phyloP scores from a whole-genome alignment of 768 basidiomycete species.

The Rhizopogon vinicolor region DNA sequence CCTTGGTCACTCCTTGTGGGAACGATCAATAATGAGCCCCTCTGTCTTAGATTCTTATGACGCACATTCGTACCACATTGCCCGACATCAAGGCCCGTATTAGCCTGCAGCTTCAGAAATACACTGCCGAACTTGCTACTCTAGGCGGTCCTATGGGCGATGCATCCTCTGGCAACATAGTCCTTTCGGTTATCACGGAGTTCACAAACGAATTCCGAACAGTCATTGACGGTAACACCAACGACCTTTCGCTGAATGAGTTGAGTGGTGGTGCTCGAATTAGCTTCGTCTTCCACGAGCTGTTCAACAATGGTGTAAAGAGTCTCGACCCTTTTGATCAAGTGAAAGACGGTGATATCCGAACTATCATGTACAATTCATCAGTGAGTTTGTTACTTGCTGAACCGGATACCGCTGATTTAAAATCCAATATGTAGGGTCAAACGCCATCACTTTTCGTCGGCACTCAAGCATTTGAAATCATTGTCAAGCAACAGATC shows the following conservation, averaged over 20 bases:
- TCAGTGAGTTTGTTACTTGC: conserved; percentile 56
- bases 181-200: conserved; percentile 96
- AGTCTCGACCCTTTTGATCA: conserved; percentile 98
- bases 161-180: conserved; percentile 81
- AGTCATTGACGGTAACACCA: conserved; percentile 95
- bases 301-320: conserved; percentile 96
- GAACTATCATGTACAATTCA: conserved; percentile 95
- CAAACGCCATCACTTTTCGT: conserved; percentile 96
- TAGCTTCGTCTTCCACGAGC: conserved; percentile 97
- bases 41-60: conserved; percentile 83
- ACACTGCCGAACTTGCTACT: conserved; percentile 71
- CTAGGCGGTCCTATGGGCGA: conserved; percentile 90
- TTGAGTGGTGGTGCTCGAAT: conserved; percentile 98
- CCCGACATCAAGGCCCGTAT: conserved; percentile 98
- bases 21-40: neutral
- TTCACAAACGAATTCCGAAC: conserved; percentile 97
- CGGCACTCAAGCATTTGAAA: conserved; percentile 95
- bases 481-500: conserved; percentile 99
- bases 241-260: conserved; percentile 92
- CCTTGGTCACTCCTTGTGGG: neutral
- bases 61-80: conserved; percentile 95
- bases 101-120: conserved; percentile 85
- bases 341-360: conserved; percentile 97
- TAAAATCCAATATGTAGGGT: conserved; percentile 45
- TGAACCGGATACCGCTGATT: neutral